Evolutionary conservation across 1,284 basidiomycete species (phyloP), one percentile per base, ranked within the genome.

Genomic region (Thecaphora frezii): DNA sequence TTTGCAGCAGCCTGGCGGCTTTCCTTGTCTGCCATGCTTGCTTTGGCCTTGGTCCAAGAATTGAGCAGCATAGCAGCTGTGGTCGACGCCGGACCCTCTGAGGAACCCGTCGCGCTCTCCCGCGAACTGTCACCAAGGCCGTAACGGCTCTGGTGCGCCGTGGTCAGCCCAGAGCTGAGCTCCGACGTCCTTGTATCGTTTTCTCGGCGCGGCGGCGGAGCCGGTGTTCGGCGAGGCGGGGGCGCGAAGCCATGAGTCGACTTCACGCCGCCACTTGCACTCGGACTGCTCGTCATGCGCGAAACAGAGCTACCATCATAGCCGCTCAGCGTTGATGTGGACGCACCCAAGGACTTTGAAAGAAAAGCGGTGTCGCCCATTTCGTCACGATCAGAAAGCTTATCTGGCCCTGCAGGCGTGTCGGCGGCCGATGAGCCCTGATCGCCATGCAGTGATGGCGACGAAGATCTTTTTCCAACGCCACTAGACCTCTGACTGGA

Each of bases 1-100:
- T 63, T 64, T 1, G 74, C 71, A 12, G 71, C 66, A 2, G 67
- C 66, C 48, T 74, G 67, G 22, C 73, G 65, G n/a, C 61, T 44
- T 26, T 76, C 74, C 46, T 71, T 71, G 55, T 77, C 75, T 12
- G 71, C 72, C 63, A 74, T 66, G 47, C 69, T 71, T n/a, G 72
- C 65, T 48, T 69, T 74, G 28, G 73, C 73, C 30, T 73, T 69
- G 54, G 69, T 74, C 71, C 71, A 76, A 4, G 65, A 64, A 22
- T 45, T 59, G 46, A 68, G 24, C 12, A 69, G 54, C 54, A 54
- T 58, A 1, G 58, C 48, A 13, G 63, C 54, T 2, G 59, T 62
- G 12, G 59, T 21, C 12, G 39, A 41, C 3, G n/a, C 16, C 33
- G 33, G 16, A 4, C 33, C 33, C 13, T 36, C 33, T 9, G 33